phyloP scores from a whole-genome alignment of 192 early-diverging fungal species.

The Backusella psychrophila region DNA sequence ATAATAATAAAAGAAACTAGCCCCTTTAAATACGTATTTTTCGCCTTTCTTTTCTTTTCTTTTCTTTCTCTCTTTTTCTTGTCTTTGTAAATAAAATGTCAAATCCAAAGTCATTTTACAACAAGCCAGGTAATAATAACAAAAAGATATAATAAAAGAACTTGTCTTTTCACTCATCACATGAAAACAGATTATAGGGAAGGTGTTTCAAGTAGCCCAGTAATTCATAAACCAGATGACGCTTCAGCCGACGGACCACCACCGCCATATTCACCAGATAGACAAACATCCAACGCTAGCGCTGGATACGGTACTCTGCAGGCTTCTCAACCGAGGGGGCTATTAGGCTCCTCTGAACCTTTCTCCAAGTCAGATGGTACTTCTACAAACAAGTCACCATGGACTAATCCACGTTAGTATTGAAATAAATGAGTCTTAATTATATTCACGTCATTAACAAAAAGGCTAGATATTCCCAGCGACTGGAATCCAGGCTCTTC shows the following conservation, averaged over 20 bases:
- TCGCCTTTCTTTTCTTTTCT: neutral
- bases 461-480: neutral
- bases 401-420: conserved; percentile 1
- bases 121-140: conserved; percentile 2
- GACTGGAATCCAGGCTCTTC: neutral
- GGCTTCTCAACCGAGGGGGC: neutral
- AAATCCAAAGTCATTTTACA: conserved; percentile 14
- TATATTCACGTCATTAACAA: neutral
- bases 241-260: neutral
- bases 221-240: conserved; percentile 9
- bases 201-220: neutral
- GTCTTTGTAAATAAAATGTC: neutral
- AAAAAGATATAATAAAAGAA: too few relatives aligned
- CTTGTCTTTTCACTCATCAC: neutral
- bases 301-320: neutral
- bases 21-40: neutral
- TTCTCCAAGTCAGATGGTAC: neutral
- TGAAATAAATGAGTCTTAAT: neutral
- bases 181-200: neutral
- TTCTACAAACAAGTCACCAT: neutral
- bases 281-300: neutral
- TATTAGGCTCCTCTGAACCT: neutral
- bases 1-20: neutral
- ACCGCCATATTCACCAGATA: neutral
- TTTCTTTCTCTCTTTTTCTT: neutral